Evolutionary conservation across 2,329 filamentous ascomycete species (phyloP).

Genomic region (Uncinocarpus reesii): DNA sequence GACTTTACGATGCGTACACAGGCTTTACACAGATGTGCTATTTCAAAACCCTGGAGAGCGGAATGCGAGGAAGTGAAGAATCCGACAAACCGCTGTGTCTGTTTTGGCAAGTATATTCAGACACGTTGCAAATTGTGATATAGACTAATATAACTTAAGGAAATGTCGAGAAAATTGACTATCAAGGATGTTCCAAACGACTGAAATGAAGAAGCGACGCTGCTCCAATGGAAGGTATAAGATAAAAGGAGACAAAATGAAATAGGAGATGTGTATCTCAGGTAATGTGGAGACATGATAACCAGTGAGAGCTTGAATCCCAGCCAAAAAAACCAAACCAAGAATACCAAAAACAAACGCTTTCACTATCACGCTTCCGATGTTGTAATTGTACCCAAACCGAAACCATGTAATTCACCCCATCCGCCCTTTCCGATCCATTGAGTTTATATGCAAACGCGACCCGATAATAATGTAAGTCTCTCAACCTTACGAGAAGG

Average conservation of each 20-base stretch:
- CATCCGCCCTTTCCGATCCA: not conserved
- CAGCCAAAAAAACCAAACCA: not conserved
- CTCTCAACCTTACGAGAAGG: slow-evolving; percentile 55
- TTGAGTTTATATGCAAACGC: not conserved
- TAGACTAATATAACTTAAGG: slow-evolving; percentile 11
- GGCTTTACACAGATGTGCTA: not conserved
- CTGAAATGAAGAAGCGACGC: not conserved
- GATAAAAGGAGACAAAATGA: not conserved
- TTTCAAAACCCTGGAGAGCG: not conserved
- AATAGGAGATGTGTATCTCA: not conserved
- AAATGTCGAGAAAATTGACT: not conserved
- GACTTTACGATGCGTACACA: too few relatives aligned
- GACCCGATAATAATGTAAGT: not conserved
- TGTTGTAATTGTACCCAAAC: not conserved
- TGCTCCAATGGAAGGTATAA: not conserved
- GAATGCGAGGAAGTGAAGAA: not conserved
- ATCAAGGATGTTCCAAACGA: not conserved
- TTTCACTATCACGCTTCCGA: not conserved
- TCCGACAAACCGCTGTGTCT: not conserved
- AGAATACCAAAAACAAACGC: not conserved
- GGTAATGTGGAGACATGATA: not conserved
- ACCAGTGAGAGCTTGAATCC: not conserved
- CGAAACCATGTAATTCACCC: not conserved
- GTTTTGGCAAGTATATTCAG: slow-evolving; percentile 1
- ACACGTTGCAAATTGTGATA: slow-evolving; percentile 2